These are phyloP conservation scores for Monosporascus cannonballus DNA, from an alignment of 2,329 filamentous ascomycete genomes.

Conservation along the genomic window DNA sequence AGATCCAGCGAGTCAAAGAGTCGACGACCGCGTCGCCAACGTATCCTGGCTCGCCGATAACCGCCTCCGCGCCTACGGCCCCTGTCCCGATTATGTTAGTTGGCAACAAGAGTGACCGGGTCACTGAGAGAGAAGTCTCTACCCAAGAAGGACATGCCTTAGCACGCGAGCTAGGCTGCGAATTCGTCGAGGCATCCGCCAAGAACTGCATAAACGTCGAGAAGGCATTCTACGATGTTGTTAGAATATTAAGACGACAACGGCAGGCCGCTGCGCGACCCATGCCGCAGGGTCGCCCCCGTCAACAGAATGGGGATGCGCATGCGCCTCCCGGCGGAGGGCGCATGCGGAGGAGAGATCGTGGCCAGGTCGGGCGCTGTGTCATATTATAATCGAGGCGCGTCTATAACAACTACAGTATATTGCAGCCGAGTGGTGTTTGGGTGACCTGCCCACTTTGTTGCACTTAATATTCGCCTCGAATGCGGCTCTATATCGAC, in stretches of 20 bases:
- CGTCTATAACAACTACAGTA: background rate
- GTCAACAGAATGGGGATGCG: slow-evolving; percentile 19
- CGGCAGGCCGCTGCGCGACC: slow-evolving; percentile 50
- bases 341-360: slow-evolving; percentile 23
- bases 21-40: slow-evolving; percentile 71
- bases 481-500: background rate
- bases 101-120: slow-evolving; percentile 95
- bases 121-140: slow-evolving; percentile 92
- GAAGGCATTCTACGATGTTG: slow-evolving; percentile 97
- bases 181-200: slow-evolving; percentile 93
- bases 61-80: slow-evolving; percentile 51
- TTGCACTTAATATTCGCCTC: background rate
- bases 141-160: slow-evolving; percentile 92
- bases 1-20: slow-evolving; percentile 96
- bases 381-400: slow-evolving; percentile 33
- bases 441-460: background rate
- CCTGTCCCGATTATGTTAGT: slow-evolving; percentile 96
- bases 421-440: background rate
- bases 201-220: slow-evolving; percentile 99
- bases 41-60: slow-evolving; percentile 68
- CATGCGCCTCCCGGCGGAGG: slow-evolving; percentile 10
- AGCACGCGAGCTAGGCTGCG: slow-evolving; percentile 86
- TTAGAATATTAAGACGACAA: slow-evolving; percentile 81
- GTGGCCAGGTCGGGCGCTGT: slow-evolving; percentile 30
- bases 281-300: slow-evolving; percentile 21